phyloP scores from a whole-genome alignment of 1,284 basidiomycete species.

The Irpex sp. region DNA sequence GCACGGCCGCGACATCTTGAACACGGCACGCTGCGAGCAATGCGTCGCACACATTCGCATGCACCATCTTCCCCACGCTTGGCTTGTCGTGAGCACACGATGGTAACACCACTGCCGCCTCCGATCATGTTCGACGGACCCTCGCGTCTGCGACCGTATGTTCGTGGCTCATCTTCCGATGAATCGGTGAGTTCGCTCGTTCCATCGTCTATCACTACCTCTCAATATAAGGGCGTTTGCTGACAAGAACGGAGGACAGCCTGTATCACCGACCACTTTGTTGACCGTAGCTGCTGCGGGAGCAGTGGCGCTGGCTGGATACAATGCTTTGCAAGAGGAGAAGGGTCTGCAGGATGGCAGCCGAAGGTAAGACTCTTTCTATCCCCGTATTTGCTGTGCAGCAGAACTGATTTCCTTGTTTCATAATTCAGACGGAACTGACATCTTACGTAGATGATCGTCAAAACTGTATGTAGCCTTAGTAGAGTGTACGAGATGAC shows the following conservation, averaged over 20 bases:
- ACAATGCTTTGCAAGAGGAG: neutral
- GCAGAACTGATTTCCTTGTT: neutral
- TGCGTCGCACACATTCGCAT: conserved; percentile 7
- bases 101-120: conserved; percentile 12
- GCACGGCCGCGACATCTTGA: conserved; percentile 15
- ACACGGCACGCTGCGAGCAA: neutral
- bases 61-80: neutral
- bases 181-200: conserved; percentile 2
- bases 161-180: conserved; percentile 2
- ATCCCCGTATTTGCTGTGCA: neutral
- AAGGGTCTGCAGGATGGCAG: neutral
- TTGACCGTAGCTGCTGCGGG: conserved; percentile 2
- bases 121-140: conserved; percentile 26
- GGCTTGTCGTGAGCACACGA: neutral
- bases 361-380: neutral
- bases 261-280: neutral
- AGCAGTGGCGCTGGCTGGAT: conserved; percentile 2
- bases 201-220: neutral
- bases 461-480: neutral
- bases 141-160: conserved; percentile 20
- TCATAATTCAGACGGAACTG: neutral
- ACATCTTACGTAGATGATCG: neutral
- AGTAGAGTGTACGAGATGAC: neutral
- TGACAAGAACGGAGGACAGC: neutral
- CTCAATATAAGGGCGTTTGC: neutral